Percentiles rank a stretch among this genome's conserved stretches.
These are phyloP conservation scores for Clonostachys byssicola DNA, from an alignment of 2,329 filamentous ascomycete genomes.

Conservation along the genomic window DNA sequence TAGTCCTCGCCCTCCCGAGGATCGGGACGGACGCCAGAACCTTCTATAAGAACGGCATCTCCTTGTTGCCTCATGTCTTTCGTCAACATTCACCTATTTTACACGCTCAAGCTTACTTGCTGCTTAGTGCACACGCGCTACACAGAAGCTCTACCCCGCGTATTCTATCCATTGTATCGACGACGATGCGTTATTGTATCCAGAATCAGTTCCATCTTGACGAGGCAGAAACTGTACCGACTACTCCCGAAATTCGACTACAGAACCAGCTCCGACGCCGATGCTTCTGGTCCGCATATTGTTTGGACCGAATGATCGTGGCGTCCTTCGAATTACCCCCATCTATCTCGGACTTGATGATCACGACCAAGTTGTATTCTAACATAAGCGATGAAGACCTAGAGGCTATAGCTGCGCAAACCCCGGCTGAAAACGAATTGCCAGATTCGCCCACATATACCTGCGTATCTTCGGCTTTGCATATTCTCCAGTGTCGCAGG, in stretches of 20 bases:
- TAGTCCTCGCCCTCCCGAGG: slow-evolving; percentile 7
- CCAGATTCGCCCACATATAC: slow-evolving; percentile 8
- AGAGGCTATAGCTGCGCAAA: slow-evolving; percentile 2
- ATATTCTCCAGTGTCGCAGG: slow-evolving; percentile 15
- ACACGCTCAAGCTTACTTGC: slow-evolving; percentile 8
- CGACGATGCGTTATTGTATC: slow-evolving; percentile 17
- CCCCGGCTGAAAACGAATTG: slow-evolving; percentile 5
- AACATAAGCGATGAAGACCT: slow-evolving; percentile 18
- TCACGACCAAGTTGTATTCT: slow-evolving; percentile 14
- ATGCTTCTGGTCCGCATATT: slow-evolving; percentile 22
- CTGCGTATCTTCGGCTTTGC: slow-evolving; percentile 15
- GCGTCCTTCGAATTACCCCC: slow-evolving; percentile 15
- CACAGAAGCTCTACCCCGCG: slow-evolving; percentile 16
- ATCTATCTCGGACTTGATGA: slow-evolving; percentile 17
- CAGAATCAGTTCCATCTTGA: slow-evolving; percentile 16
- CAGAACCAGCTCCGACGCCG: slow-evolving; percentile 15
- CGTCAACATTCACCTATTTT: slow-evolving; percentile 10
- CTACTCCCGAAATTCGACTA: background rate
- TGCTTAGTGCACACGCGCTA: slow-evolving; percentile 17
- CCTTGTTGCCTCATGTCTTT: slow-evolving; percentile 10
- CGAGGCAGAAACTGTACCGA: slow-evolving; percentile 9
- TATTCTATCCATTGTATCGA: slow-evolving; percentile 16
- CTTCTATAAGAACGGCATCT: slow-evolving; percentile 12
- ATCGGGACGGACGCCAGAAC: slow-evolving; percentile 8
- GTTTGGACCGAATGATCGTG: slow-evolving; percentile 16